These are phyloP conservation scores for Hypoxylon sp. DNA, from an alignment of 2,329 filamentous ascomycete genomes.

Conservation along the genomic window DNA sequence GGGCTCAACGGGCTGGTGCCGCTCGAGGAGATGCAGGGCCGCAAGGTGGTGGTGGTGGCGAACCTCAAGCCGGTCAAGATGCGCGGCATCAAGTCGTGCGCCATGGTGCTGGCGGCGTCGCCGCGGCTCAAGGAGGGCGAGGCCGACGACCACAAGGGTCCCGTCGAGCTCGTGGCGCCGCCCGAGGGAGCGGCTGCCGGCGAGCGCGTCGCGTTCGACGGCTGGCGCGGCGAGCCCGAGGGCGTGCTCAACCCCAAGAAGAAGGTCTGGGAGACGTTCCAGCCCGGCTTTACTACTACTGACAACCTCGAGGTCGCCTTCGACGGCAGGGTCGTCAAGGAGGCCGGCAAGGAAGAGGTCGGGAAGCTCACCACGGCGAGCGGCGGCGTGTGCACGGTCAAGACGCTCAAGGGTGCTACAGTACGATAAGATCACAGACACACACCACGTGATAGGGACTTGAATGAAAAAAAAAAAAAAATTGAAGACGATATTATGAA, in stretches of 20 bases:
- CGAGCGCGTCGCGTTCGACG: constrained; percentile 90
- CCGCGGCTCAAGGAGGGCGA: constrained; percentile 84
- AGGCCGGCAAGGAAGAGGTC: constrained; percentile 73
- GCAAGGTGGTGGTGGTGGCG: constrained; percentile 94
- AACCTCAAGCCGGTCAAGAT: constrained; percentile 99
- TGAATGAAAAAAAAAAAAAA: not conserved
- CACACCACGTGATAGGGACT: too few relatives aligned
- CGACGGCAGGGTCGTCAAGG: constrained; percentile 78
- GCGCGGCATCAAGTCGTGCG: constrained; percentile 79
- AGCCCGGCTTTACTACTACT: constrained; percentile 94
- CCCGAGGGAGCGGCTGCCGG: constrained; percentile 82
- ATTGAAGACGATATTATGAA: constrained; percentile 15
- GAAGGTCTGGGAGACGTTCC: constrained; percentile 97
- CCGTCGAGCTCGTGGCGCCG: constrained; percentile 89
- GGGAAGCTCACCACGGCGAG: constrained; percentile 77
- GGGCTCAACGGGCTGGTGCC: constrained; percentile 93
- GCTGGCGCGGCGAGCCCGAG: constrained; percentile 93
- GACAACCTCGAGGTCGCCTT: constrained; percentile 83
- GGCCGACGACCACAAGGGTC: constrained; percentile 83
- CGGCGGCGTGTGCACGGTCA: constrained; percentile 84
- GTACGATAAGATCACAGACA: constrained; percentile 69
- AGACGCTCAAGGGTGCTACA: constrained; percentile 78
- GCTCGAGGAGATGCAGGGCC: constrained; percentile 93
- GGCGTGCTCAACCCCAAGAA: constrained; percentile 97
- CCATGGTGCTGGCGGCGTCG: constrained; percentile 94